These are phyloP conservation scores for Bipolaris gigantea DNA, from an alignment of 2,329 filamentous ascomycete species.

Conservation along the genomic window DNA sequence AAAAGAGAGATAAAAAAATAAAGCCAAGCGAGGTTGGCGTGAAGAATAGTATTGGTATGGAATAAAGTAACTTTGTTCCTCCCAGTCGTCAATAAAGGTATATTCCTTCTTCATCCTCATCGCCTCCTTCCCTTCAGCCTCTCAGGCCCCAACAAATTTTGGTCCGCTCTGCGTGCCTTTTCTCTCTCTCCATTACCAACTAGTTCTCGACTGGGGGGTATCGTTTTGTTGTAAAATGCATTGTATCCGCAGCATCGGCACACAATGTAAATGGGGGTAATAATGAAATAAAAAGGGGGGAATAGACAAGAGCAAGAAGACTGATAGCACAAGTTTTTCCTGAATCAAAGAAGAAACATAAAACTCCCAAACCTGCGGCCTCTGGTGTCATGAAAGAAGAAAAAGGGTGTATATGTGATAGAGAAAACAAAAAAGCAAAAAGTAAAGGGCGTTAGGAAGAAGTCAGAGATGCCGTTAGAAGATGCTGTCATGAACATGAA, in stretches of 20 bases:
- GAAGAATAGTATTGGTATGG: no score
- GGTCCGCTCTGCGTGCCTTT: not conserved
- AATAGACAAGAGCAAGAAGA: slow-evolving; percentile 16
- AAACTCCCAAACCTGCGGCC: slow-evolving; percentile 27
- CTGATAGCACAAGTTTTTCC: slow-evolving; percentile 34
- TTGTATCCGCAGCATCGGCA: slow-evolving; percentile 32
- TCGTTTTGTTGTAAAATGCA: slow-evolving; percentile 27
- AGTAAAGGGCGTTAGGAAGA: slow-evolving; percentile 4
- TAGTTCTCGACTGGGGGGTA: slow-evolving; percentile 39
- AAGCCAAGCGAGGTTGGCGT: no score
- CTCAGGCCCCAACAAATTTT: not conserved
- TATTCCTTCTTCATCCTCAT: no score
- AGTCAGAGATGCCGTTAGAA: slow-evolving; percentile 25
- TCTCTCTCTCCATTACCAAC: not conserved
- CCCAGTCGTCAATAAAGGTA: no score
- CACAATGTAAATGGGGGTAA: not conserved
- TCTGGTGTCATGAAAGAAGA: slow-evolving; percentile 11
- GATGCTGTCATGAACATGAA: slow-evolving; percentile 24
- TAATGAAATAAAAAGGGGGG: not conserved
- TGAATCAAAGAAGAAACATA: slow-evolving; percentile 8
- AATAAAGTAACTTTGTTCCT: no score
- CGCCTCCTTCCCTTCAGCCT: not conserved
- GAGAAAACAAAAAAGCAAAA: slow-evolving; percentile 29
- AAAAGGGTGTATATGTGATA: slow-evolving; percentile 18
- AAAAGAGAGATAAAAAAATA: no score